Evolutionary conservation across 1,284 basidiomycete species (phyloP), one percentile per base, ranked within the genome.

Genomic region (Tilletiopsis washingtonensis): DNA sequence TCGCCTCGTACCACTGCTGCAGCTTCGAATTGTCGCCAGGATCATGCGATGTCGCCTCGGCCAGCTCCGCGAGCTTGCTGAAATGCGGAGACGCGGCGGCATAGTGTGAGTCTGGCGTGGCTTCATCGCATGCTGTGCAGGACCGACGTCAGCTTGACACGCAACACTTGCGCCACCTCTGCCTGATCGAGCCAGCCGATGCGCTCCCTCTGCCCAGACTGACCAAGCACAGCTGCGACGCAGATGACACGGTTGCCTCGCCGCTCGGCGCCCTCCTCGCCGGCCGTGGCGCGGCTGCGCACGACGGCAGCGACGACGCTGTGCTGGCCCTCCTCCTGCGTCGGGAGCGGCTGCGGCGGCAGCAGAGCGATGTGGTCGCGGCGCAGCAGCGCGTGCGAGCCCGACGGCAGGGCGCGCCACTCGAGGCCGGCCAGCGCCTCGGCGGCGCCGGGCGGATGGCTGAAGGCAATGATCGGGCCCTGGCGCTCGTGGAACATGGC

Each of bases 381-480:
- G 5, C 62, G 49, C 29, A 9, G 9, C 43, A 67, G 47, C 1
- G 56, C 45, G 43, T 67, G 65, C 0, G 57, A 53, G 25, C 65
- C 65, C 23, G 56, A 59, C 4, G 65, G 65, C 4, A 67, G 50
- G 5, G 57, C 63, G 49, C 64, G 66, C 65, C 65, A 67, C 29
- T 67, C 65, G 15, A 64, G 49, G 5, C 51, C 56, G 6, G n/a
- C n/a, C n/a, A n/a, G n/a, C n/a, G n/a, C n/a, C n/a, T n/a, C n/a
- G 20, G 32, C 17, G 25, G n/a, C n/a, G 14, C 12, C 14, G 20
- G 15, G 14, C 17, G 34, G 19, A 19, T 38, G 11, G 15, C 15
- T 11, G 19, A 15, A 34, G 29, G n/a, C 29, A n/a, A 27, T 39
- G 9, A 25, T 40, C 36, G 21, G 29, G n/a, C n/a, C 41, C 25